Evolutionary conservation across 257 asterid species (phyloP), one percentile per base, ranked within the genome.

Genomic region (Euphrasia confusa): DNA sequence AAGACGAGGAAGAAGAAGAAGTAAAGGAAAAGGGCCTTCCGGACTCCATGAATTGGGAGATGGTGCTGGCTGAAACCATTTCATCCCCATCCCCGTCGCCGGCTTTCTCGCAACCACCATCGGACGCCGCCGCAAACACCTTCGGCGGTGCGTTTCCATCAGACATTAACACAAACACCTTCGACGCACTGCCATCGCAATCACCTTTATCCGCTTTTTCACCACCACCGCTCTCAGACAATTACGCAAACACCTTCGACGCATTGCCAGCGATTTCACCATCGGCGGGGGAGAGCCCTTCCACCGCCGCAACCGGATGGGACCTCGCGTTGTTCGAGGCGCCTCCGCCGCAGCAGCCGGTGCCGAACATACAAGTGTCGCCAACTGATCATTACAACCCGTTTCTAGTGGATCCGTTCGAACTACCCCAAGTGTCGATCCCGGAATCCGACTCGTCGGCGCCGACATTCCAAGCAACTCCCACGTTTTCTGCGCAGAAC

Each of bases 381-480:
- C 17, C 68, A 37, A 26, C 11, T 7, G 58, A 73, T 18, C 75
- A 67, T 24, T 86, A 84, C 72, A 89, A 87, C 66, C 95, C 97
- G 0, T 86, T 89, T 60, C 74, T 89, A 17, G 80, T 70, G 63
- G 88, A 84, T 26, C 40, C 70, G 4, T 33, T 65, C 14, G 74
- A 67, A 53, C 60, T 54, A 5, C 48, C 62, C 8, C 68, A 1
- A 44, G 18, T 65, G 4, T 12, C 69, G n/a, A 65, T 15, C 27
- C 55, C 58, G 54, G 60, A 60, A 58, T 21, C 57, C 15, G 63
- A 44, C 5, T 7, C 17, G 11, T 27, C 72, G 28, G 60, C 18
- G 59, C 81, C 84, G 13, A 65, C 79, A 27, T 77, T 79, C 39
- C 77, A 75, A 63, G 80, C 77, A 11, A 62, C 72, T 1, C 94